These are phyloP conservation scores for Scleromitrula shiraiana DNA, from an alignment of 2,329 filamentous ascomycete species.

Conservation along the genomic window DNA sequence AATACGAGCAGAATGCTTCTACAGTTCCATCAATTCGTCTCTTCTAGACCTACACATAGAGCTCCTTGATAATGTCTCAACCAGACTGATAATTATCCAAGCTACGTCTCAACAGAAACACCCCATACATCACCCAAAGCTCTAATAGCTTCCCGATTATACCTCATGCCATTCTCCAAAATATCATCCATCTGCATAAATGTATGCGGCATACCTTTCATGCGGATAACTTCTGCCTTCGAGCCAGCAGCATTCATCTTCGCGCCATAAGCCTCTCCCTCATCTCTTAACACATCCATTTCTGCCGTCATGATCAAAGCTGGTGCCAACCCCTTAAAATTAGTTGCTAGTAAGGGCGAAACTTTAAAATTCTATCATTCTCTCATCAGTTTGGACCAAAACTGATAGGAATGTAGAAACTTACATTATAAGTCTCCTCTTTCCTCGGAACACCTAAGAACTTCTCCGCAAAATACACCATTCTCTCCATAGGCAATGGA, in stretches of 20 bases:
- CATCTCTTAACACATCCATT: slow-evolving; percentile 31
- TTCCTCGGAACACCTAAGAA: slow-evolving; percentile 13
- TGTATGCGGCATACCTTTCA: slow-evolving; percentile 17
- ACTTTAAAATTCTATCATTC: slow-evolving; percentile 10
- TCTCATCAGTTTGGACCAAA: background rate
- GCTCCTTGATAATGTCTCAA: too few relatives aligned
- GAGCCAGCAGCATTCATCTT: slow-evolving; percentile 16
- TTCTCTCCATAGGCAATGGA: slow-evolving; percentile 13
- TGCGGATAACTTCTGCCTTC: slow-evolving; percentile 10
- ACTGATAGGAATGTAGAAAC: background rate
- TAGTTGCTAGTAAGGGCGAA: slow-evolving; percentile 24
- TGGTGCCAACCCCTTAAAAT: slow-evolving; percentile 24
- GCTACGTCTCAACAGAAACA: background rate
- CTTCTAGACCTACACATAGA: too few relatives aligned
- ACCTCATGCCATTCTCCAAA: slow-evolving; percentile 15
- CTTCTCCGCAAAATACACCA: slow-evolving; percentile 15
- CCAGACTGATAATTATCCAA: background rate
- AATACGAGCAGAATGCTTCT: too few relatives aligned
- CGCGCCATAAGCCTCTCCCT: slow-evolving; percentile 24
- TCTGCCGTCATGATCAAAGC: slow-evolving; percentile 32
- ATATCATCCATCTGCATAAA: slow-evolving; percentile 20
- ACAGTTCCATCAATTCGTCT: too few relatives aligned
- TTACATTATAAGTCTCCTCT: slow-evolving; percentile 1
- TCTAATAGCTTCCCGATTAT: slow-evolving; percentile 14
- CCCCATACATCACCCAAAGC: slow-evolving; percentile 8